These are phyloP conservation scores for Diplodia scrobiculata DNA, from an alignment of 2,329 filamentous ascomycete species.

Conservation along the genomic window DNA sequence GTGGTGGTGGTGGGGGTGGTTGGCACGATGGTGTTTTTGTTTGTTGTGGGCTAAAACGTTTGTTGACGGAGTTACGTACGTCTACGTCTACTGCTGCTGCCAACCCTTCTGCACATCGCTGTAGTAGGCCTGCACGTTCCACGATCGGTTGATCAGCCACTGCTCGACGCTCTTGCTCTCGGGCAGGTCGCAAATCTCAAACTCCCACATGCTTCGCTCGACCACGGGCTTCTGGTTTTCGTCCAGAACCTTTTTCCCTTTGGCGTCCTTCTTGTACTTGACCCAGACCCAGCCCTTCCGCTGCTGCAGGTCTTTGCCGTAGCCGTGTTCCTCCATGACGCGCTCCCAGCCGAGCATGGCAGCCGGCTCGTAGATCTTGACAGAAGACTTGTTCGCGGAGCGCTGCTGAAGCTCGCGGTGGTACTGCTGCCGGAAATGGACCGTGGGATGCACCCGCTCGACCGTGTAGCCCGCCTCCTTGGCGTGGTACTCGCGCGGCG, in stretches of 20 bases:
- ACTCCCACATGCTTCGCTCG: constrained; percentile 13
- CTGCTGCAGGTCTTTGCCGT: constrained; percentile 6
- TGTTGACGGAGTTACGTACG: no score
- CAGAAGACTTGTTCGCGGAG: neutral
- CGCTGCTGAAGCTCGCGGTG: neutral
- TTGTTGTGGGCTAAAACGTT: no score
- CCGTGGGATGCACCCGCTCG: constrained; percentile 6
- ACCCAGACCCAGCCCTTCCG: constrained; percentile 8
- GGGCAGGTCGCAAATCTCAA: constrained; percentile 14
- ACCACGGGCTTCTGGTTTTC: neutral
- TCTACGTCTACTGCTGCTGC: neutral
- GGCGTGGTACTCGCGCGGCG: neutral
- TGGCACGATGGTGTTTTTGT: no score
- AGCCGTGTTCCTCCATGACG: neutral
- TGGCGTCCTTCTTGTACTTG: constrained; percentile 3
- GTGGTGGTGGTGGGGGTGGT: no score
- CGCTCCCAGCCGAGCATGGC: constrained; percentile 10
- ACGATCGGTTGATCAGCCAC: constrained; percentile 13
- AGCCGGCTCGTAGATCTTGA: constrained; percentile 4
- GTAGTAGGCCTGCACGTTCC: neutral
- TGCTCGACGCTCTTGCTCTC: constrained; percentile 6
- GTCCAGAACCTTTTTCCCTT: neutral
- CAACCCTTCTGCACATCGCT: neutral
- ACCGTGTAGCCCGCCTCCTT: neutral
- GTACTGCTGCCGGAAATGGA: neutral